Conservation (phyloP, 768 basidiomycete species). For the Mycena alexandri region DNA sequence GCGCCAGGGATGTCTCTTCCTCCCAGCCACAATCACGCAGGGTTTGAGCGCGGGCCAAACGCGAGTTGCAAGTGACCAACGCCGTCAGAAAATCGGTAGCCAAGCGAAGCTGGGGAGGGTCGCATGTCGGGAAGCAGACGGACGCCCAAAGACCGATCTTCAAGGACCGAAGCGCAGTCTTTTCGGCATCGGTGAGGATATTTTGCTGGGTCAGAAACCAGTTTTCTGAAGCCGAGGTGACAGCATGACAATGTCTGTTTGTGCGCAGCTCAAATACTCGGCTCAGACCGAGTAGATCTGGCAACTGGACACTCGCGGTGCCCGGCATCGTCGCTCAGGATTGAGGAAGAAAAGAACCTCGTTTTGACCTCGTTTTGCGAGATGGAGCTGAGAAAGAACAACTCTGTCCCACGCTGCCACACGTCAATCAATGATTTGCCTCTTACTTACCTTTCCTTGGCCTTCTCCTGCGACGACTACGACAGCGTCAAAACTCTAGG, state of each 20-base stretch:
- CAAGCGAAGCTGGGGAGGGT: constrained; percentile 66
- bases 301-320: constrained; percentile 55
- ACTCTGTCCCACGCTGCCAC: no score
- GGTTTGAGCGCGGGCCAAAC: constrained; percentile 38
- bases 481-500: no score
- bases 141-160: constrained; percentile 68
- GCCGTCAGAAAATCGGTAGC: constrained; percentile 64
- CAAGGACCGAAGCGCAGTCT: constrained; percentile 41
- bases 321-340: constrained; percentile 15
- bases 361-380: no score
- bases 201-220: constrained; percentile 43
- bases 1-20: constrained; percentile 33
- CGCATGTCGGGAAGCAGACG: constrained; percentile 70
- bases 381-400: no score
- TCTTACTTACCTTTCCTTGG: no score
- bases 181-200: constrained; percentile 46
- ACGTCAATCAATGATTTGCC: no score
- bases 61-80: constrained; percentile 52
- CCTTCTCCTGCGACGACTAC: no score
- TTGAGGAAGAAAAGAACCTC: no score
- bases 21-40: constrained; percentile 40
- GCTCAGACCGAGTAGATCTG: constrained; percentile 53
- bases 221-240: constrained; percentile 49
- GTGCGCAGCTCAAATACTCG: constrained; percentile 52
- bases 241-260: constrained; percentile 53